Evolutionary conservation across 2,329 filamentous ascomycete genomes (phyloP), one percentile per base, ranked within the genome.

Genomic region (Teratosphaeria pseudoeucalypti): DNA sequence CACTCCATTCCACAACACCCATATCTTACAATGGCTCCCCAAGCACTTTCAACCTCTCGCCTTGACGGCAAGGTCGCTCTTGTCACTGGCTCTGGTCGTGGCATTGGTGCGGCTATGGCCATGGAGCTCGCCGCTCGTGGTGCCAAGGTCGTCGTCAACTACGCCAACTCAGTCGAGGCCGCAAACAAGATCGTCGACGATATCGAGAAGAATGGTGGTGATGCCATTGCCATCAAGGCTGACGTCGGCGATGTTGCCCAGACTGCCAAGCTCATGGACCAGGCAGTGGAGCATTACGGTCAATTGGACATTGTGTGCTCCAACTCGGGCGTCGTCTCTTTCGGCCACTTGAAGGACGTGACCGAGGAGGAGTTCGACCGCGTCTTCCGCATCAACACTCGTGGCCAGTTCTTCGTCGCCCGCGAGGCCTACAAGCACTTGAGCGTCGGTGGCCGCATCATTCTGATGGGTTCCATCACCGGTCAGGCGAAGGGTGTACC

Each of bases 231-330:
- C 62, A 77, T 88, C 75, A 81, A 85, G 76, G 87, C 86, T 66
- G 86, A 90, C 75, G 81, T 89, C 59, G 79, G 82, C 64, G 77
- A 87, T 62, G 81, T 87, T 54, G 73, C 79, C 61, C 78, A 89
- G 73, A 89, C 85, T 65, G 78, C 81, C 58, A 73, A 75, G 61
- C 76, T 89, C 66, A 87, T 89, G 77, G 78, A 82, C 60, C 73
- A 86, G 69, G 85, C 85, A 58, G 77, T 85, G 63, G 75, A 77
- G 66, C 77, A 82, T 72, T 89, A 85, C 70, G 85, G 85, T 73
- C 80, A 83, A 72, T 79, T 89, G 69, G 79, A 88, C 75, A 86
- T 89, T 66, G 85, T 86, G 68, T 84, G 82, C 78, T 87, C 83
- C 70, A 88, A 88, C 79, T 84, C 82, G 54, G 85, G 80, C 64